Base-by-base conservation (phyloP, 306 rosid species). In the Prunus persica region DNA sequence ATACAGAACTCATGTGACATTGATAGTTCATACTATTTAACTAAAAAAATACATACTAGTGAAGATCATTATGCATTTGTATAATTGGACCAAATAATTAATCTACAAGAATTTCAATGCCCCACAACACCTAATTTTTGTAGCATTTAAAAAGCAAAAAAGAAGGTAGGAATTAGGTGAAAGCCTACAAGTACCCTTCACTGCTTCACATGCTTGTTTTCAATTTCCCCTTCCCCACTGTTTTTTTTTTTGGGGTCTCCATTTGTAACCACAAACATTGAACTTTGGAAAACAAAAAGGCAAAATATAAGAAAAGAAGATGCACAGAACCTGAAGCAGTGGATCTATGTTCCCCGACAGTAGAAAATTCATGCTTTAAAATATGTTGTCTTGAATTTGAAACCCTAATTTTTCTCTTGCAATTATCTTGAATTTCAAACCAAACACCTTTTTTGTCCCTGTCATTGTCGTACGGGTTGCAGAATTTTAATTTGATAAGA, bases 311-410 rank as follows among this genome's bases (percentile, higher is more conserved):
- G 22, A 61, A 58, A 51, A 24, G 27, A 32, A 61, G 14, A 54
- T 57, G 22, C 78, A 55, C 3, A 67, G 56, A 67, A 67, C 67
- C 82, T 65, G 18, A 72, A 28, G 65, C 74, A 66, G 54, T 73
- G 75, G 58, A 73, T 73, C 79, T 65, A 57, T 73, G 83, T 73
- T 73, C 32, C 61, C 67, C 7, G 25, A 78, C 24, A 20, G 27
- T 54, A 6, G 11, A 41, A 12, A 45, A 61, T 61, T 74, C 46
- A 25, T 46, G 56, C 60, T 19, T 16, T 74, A 27, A 74, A 46
- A 62, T 74, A 64, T 74, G 27, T 22, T 47, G 11, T 2, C 70
- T 62, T 45, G 69, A 11, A 11, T 41, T 61, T 62, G 22, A 25
- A 61, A 61, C 47, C n/a, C 32, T 71, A 1, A 4, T 11, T 12